Conservation (phyloP, 345 rosid species). For the Syzygium grande region DNA sequence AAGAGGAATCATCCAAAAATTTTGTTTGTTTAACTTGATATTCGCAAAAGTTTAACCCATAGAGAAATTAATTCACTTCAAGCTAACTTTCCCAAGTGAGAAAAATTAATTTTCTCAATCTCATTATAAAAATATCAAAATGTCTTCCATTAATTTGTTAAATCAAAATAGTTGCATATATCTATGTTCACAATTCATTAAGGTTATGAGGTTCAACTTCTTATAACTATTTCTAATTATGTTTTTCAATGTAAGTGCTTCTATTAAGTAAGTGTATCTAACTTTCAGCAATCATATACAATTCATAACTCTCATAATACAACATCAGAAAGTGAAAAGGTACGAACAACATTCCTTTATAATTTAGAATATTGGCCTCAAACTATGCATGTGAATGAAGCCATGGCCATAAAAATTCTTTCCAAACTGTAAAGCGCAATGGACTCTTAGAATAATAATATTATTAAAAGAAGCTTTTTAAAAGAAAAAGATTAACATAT, state of each 20-base stretch:
- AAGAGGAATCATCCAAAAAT: background rate
- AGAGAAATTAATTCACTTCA: background rate
- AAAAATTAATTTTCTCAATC: background rate
- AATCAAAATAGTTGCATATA: accelerated
- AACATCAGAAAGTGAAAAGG: background rate
- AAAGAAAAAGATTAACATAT: too few relatives aligned
- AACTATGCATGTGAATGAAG: background rate
- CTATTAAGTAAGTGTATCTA: too few relatives aligned
- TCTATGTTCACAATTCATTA: background rate
- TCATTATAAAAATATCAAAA: background rate
- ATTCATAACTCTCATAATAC: background rate
- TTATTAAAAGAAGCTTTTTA: too few relatives aligned
- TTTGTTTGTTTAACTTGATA: too few relatives aligned
- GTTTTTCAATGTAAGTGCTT: accelerated
- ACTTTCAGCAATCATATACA: background rate
- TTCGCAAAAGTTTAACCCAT: background rate
- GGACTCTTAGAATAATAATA: background rate
- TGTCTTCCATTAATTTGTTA: background rate
- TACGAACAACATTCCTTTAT: background rate
- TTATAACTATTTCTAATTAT: too few relatives aligned
- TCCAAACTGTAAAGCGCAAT: background rate
- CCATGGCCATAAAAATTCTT: background rate
- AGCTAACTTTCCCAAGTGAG: background rate
- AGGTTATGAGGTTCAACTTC: accelerated
- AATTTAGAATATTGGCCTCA: background rate